phyloP scores from a whole-genome alignment of 768 basidiomycete species.

The Lactarius psammicola region DNA sequence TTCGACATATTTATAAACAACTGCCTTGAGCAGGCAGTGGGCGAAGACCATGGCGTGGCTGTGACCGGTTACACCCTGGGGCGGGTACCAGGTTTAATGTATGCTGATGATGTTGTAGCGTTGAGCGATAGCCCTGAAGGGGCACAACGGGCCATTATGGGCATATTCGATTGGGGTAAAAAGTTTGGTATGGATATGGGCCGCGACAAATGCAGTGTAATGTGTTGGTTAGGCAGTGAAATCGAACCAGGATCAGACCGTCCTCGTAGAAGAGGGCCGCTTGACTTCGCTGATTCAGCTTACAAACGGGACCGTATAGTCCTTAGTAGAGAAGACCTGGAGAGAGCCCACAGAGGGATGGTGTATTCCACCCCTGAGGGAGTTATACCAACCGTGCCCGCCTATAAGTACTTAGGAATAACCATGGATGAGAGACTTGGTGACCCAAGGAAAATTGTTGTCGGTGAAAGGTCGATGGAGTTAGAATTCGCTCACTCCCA shows the following conservation, averaged over 20 bases:
- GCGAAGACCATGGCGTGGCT: too few species aligned
- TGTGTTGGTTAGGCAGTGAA: too few species aligned
- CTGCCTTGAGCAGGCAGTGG: too few species aligned
- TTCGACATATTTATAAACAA: slow-evolving; percentile 27
- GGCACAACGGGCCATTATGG: not conserved
- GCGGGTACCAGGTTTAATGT: too few species aligned
- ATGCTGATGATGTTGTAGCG: not conserved
- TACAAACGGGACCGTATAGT: too few species aligned
- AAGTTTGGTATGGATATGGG: not conserved
- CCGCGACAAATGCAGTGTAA: not conserved
- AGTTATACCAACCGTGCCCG: too few species aligned
- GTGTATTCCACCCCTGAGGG: not conserved
- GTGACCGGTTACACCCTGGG: too few species aligned
- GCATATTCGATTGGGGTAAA: not conserved
- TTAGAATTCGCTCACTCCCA: not conserved
- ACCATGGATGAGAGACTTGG: slow-evolving; percentile 29
- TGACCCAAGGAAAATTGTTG: not conserved
- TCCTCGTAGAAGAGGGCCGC: too few species aligned
- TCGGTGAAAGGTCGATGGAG: not conserved
- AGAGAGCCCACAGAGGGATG: too few species aligned
- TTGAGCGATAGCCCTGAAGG: not conserved
- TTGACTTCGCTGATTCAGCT: too few species aligned
- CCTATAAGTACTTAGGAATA: slow-evolving; percentile 42
- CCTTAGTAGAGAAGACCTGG: too few species aligned
- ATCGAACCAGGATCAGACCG: too few species aligned